phyloP scores from a whole-genome alignment of 768 basidiomycete species.

The Serendipita sp. region DNA sequence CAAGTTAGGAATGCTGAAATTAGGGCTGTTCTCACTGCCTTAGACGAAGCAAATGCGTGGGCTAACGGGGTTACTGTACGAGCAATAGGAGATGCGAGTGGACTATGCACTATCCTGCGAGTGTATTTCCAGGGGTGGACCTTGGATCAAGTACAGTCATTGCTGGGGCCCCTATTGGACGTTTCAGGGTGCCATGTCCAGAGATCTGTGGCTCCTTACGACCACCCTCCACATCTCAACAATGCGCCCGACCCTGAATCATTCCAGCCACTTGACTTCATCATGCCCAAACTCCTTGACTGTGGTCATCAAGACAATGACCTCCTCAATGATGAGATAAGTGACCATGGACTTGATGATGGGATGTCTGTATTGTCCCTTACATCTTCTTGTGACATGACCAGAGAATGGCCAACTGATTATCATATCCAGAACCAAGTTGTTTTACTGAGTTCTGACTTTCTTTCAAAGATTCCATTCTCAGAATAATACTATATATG shows the following conservation, averaged over 20 bases:
- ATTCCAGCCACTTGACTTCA: neutral
- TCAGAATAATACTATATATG: too few relatives aligned
- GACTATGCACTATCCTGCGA: conserved; percentile 47
- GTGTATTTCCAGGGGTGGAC: conserved; percentile 66
- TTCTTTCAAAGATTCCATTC: too few relatives aligned
- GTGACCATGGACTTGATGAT: too few relatives aligned
- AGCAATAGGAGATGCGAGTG: conserved; percentile 40
- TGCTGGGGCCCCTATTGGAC: conserved; percentile 33
- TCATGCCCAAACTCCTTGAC: neutral
- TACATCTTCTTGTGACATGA: too few relatives aligned
- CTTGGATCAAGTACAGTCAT: conserved; percentile 40
- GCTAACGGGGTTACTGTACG: conserved; percentile 41
- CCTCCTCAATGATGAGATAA: too few relatives aligned
- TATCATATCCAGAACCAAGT: too few relatives aligned
- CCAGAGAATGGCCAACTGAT: too few relatives aligned
- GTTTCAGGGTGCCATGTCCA: neutral
- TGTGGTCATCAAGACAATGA: too few relatives aligned
- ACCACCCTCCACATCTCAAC: neutral
- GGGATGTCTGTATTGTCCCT: too few relatives aligned
- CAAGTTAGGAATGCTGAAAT: conserved; percentile 46
- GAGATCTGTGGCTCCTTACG: neutral
- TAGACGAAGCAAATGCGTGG: conserved; percentile 60
- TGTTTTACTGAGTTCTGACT: too few relatives aligned
- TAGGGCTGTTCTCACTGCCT: conserved; percentile 47
- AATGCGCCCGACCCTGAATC: neutral